Conservation (phyloP, 2,329 filamentous ascomycete genomes). For the Trichoderma aggressivum region DNA sequence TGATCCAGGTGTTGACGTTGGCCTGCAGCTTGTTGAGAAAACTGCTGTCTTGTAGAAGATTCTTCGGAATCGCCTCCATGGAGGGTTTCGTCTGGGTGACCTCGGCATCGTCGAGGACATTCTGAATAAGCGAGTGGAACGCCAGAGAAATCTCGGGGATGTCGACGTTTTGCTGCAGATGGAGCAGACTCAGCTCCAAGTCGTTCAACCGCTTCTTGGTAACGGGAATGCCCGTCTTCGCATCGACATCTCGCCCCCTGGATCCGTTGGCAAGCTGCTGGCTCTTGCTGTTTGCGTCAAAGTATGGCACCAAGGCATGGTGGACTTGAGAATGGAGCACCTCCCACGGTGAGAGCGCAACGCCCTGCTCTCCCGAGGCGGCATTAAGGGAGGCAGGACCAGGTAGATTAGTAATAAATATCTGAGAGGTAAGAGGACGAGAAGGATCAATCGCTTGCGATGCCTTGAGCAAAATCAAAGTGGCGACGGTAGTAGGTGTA, state of each 20-base stretch:
- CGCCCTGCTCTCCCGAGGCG: slow-evolving; percentile 65
- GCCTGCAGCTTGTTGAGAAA: slow-evolving; percentile 93
- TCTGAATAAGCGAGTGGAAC: slow-evolving; percentile 85
- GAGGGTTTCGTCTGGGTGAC: slow-evolving; percentile 64
- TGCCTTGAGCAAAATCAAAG: slow-evolving; percentile 85
- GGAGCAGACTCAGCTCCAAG: slow-evolving; percentile 81
- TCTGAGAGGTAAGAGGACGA: slow-evolving; percentile 78
- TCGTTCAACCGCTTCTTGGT: slow-evolving; percentile 97
- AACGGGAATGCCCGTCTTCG: slow-evolving; percentile 92
- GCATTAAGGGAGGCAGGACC: slow-evolving; percentile 70
- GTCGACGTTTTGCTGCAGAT: slow-evolving; percentile 96
- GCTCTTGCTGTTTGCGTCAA: slow-evolving; percentile 90
- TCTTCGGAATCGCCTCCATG: slow-evolving; percentile 71
- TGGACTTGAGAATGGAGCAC: slow-evolving; percentile 89
- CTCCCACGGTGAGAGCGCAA: slow-evolving; percentile 80
- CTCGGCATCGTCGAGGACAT: slow-evolving; percentile 74
- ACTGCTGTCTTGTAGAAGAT: slow-evolving; percentile 79
- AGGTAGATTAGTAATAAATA: slow-evolving; percentile 90
- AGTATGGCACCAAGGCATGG: slow-evolving; percentile 89
- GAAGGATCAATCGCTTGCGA: slow-evolving; percentile 81
- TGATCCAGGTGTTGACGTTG: slow-evolving; percentile 97
- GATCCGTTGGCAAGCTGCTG: slow-evolving; percentile 64
- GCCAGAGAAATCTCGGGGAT: slow-evolving; percentile 88
- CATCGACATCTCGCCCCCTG: slow-evolving; percentile 79
- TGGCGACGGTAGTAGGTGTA: slow-evolving; percentile 75